These are phyloP conservation scores for Tripterygium wilfordii DNA, from an alignment of 177 flowering plant genomes.

Conservation along the genomic window DNA sequence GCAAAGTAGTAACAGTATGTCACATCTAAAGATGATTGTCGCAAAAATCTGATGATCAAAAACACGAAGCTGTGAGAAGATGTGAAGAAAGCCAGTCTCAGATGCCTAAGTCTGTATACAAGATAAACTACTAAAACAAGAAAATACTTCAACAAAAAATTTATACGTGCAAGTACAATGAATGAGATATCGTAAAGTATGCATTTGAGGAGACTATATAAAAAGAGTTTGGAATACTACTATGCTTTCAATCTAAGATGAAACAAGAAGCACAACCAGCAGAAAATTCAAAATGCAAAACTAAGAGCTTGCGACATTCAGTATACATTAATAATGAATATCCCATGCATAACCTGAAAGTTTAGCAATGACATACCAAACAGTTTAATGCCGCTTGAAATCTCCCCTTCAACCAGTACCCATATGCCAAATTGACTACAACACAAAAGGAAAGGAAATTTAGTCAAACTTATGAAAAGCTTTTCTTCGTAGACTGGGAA, in stretches of 20 bases:
- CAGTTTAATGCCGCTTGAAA: conserved; percentile 52
- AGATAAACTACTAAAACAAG: too few species aligned
- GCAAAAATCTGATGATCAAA: conserved; percentile 66
- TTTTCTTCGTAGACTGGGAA: not conserved
- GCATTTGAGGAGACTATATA: too few species aligned
- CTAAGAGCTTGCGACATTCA: not conserved
- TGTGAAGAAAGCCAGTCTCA: not conserved
- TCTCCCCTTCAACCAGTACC: conserved; percentile 62
- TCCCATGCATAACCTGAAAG: not conserved
- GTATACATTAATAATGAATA: too few species aligned
- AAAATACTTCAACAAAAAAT: too few species aligned
- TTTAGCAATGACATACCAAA: conserved; percentile 44
- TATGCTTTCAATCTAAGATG: not conserved
- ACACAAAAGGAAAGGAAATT: conserved; percentile 3
- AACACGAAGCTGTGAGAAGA: conserved; percentile 12
- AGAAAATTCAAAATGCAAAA: too few species aligned
- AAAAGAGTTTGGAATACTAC: not conserved
- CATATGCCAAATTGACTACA: conserved; percentile 89
- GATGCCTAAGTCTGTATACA: too few species aligned
- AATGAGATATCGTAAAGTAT: too few species aligned
- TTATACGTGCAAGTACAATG: too few species aligned
- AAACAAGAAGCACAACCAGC: not conserved
- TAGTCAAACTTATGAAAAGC: not conserved
- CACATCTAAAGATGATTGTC: conserved; percentile 84
- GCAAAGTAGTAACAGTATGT: conserved; percentile 65